These are phyloP conservation scores for Chytriomyces confervae DNA, from an alignment of 192 early-diverging fungal species.

Conservation along the genomic window DNA sequence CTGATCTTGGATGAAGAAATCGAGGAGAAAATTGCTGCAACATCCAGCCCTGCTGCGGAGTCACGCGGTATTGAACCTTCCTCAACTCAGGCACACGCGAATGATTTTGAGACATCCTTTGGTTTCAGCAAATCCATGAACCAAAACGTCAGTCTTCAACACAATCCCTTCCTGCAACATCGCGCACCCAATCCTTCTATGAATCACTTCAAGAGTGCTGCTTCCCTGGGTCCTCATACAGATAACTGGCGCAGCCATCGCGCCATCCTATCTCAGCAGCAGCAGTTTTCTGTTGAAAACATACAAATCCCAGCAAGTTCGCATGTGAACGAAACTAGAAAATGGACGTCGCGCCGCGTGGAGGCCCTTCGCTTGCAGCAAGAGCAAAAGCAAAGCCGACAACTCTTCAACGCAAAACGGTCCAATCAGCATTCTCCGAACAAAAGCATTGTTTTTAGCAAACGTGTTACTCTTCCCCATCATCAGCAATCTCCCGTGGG, in stretches of 20 bases:
- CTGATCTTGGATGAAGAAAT: neutral
- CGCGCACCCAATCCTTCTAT: neutral
- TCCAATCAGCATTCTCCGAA: too few species aligned
- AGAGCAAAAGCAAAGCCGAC: neutral
- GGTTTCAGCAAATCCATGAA: neutral
- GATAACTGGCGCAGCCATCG: neutral
- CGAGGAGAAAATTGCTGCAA: neutral
- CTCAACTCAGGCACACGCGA: too few species aligned
- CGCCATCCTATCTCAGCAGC: neutral
- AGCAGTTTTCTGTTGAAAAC: neutral
- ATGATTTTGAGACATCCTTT: neutral
- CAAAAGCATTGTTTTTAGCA: too few species aligned
- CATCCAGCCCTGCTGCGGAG: neutral
- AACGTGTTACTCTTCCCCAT: too few species aligned
- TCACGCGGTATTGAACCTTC: neutral
- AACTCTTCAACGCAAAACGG: too few species aligned
- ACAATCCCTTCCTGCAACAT: neutral
- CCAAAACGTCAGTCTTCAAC: neutral
- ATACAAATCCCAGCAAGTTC: neutral
- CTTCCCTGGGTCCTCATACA: neutral
- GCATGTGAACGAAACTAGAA: neutral
- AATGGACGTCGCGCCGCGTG: conserved; percentile 1
- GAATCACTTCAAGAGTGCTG: neutral
- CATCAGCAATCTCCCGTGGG: too few species aligned
- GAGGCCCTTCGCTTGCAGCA: neutral